Evolutionary conservation across 176 grass and related monocot species (phyloP).

Genomic region (Microstegium vimineum): DNA sequence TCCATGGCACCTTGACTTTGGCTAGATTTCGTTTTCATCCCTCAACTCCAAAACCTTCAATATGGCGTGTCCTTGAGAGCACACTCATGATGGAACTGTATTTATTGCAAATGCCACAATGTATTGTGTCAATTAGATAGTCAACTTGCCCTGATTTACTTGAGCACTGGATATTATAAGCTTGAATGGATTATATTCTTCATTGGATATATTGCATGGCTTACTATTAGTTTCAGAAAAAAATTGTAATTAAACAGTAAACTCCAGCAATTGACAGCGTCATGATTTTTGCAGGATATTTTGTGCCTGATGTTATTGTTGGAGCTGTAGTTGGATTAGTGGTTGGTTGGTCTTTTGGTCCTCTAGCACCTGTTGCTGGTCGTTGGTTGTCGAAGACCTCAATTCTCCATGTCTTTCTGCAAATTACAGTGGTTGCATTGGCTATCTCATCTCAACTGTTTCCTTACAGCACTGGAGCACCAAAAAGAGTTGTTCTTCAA

Average conservation of each 20-base stretch:
- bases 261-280: background rate
- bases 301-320: slow-evolving; percentile 82
- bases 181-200: slow-evolving; percentile 4
- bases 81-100: background rate
- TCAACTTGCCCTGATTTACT: background rate
- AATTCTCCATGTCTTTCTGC: slow-evolving; percentile 59
- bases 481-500: slow-evolving; percentile 89
- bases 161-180: background rate
- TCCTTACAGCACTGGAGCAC: slow-evolving; percentile 84
- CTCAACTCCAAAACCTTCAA: background rate
- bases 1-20: background rate
- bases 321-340: slow-evolving; percentile 76
- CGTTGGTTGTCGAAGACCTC: slow-evolving; percentile 69
- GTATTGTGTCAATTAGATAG: background rate
- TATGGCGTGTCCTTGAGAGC: background rate
- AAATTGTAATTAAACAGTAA: background rate
- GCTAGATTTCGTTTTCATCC: background rate
- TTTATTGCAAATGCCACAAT: background rate
- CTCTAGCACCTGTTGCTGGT: slow-evolving; percentile 62
- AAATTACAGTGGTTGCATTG: slow-evolving; percentile 75
- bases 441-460: slow-evolving; percentile 92
- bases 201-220: background rate
- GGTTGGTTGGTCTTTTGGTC: slow-evolving; percentile 77
- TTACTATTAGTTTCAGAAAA: background rate
- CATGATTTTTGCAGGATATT: slow-evolving; percentile 65